A percentile compares a stretch with the other conserved stretches of the same genome.
Conservation (phyloP, 805 yeast species). For the Teunomyces cretensis region DNA sequence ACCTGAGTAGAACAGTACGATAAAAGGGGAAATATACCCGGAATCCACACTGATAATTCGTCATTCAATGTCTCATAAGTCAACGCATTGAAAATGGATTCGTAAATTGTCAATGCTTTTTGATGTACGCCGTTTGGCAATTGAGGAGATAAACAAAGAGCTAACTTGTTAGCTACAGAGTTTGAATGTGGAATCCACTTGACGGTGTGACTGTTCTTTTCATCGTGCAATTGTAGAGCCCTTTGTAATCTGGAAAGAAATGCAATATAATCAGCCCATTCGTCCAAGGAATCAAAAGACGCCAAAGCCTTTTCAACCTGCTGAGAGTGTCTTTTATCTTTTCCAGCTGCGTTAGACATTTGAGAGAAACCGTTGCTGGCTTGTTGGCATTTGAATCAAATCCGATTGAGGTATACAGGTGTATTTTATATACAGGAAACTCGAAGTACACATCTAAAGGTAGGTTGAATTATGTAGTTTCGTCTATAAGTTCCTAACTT, state of each 20-base stretch:
- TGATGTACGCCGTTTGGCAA: slow-evolving; percentile 96
- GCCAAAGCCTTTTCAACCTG: slow-evolving; percentile 71
- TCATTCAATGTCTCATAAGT: slow-evolving; percentile 53
- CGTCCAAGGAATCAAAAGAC: slow-evolving; percentile 78
- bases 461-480: no score
- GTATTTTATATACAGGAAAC: slow-evolving; percentile 2
- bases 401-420: no score
- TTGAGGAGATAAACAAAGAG: slow-evolving; percentile 75
- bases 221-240: slow-evolving; percentile 47
- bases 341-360: slow-evolving; percentile 14
- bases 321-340: slow-evolving; percentile 67
- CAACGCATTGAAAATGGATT: slow-evolving; percentile 62
- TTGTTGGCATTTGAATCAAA: background rate
- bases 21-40: slow-evolving; percentile 88
- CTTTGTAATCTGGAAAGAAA: slow-evolving; percentile 78
- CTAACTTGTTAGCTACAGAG: slow-evolving; percentile 66
- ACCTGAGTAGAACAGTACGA: slow-evolving; percentile 87
- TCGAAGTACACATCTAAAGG: no score
- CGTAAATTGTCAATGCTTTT: slow-evolving; percentile 78
- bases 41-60: slow-evolving; percentile 77
- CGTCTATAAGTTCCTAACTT: no score
- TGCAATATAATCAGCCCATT: slow-evolving; percentile 98
- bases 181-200: slow-evolving; percentile 65
- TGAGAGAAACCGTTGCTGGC: slow-evolving; percentile 16
- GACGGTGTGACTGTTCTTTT: slow-evolving; percentile 20